Evolutionary conservation across 2,329 filamentous ascomycete genomes (phyloP).

Genomic region (Colletotrichum sp.): DNA sequence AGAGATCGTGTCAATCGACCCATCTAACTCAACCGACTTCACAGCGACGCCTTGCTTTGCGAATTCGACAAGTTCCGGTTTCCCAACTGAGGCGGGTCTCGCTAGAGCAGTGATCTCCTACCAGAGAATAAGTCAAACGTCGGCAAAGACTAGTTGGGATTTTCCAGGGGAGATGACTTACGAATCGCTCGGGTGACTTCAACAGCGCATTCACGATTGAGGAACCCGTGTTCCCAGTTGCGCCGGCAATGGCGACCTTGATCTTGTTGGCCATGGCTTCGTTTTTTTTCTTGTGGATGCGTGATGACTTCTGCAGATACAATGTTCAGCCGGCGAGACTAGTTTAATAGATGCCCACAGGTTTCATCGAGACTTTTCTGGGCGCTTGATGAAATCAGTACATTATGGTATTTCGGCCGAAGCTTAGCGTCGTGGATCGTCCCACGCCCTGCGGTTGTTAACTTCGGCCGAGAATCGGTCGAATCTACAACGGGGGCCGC

Average conservation of each 20-base stretch:
- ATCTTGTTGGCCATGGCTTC: not conserved
- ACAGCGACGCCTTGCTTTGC: not conserved
- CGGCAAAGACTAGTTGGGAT: rapidly evolving
- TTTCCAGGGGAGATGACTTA: not conserved
- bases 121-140: rapidly evolving
- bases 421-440: not conserved
- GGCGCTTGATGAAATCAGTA: not conserved
- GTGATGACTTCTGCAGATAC: not conserved
- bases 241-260: not conserved
- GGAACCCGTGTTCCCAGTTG: not conserved
- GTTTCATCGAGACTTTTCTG: not conserved
- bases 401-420: not conserved
- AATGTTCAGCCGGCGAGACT: not conserved
- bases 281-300: not conserved
- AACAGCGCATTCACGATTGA: not conserved
- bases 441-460: rapidly evolving
- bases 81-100: not conserved
- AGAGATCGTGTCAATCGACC: rapidly evolving
- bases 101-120: not conserved
- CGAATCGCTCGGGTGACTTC: not conserved
- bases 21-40: not conserved
- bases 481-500: not conserved
- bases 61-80: not conserved
- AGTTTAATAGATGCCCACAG: not conserved
- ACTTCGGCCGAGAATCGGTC: not conserved